These are phyloP conservation scores for Nakazawaea ishiwadae DNA, from an alignment of 805 yeast genomes.

Conservation along the genomic window DNA sequence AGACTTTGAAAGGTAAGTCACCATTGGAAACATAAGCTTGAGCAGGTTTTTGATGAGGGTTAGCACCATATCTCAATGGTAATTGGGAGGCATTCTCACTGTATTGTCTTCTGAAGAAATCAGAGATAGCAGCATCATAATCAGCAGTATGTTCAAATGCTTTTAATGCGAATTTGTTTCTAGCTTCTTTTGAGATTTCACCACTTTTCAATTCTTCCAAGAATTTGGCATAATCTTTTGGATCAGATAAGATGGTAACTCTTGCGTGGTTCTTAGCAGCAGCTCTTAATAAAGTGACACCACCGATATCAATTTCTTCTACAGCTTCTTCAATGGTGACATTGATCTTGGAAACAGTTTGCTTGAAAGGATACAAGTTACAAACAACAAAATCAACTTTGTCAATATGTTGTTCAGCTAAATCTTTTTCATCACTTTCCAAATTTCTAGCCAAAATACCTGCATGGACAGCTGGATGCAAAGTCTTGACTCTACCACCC, in stretches of 20 bases:
- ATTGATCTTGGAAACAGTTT: conserved; percentile 91
- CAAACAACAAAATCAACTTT: conserved; percentile 97
- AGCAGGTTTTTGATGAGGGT: conserved; percentile 99
- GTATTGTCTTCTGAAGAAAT: conserved; percentile 96
- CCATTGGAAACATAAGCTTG: conserved; percentile 90
- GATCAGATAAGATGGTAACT: conserved; percentile 94
- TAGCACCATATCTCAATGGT: conserved; percentile 96
- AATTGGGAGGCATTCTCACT: conserved; percentile 85
- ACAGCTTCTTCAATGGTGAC: conserved; percentile 97
- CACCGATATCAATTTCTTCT: conserved; percentile 97
- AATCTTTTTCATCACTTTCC: conserved; percentile 86
- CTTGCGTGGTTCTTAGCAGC: conserved; percentile 98
- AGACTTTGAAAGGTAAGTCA: conserved; percentile 88
- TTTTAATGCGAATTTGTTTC: conserved; percentile 85
- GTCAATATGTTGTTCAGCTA: conserved; percentile 83
- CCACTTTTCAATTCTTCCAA: conserved; percentile 75
- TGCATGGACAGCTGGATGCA: conserved; percentile 98
- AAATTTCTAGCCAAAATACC: conserved; percentile 93
- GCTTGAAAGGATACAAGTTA: conserved; percentile 97
- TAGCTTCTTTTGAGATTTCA: conserved; percentile 64
- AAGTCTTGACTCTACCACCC: conserved; percentile 96
- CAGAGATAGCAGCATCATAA: conserved; percentile 92
- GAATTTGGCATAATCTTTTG: conserved; percentile 85
- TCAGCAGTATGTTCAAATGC: conserved; percentile 99
- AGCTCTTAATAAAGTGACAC: conserved; percentile 95